These are phyloP conservation scores for Aspergillus aculeatus DNA, from an alignment of 2,329 filamentous ascomycete genomes.

Conservation along the genomic window DNA sequence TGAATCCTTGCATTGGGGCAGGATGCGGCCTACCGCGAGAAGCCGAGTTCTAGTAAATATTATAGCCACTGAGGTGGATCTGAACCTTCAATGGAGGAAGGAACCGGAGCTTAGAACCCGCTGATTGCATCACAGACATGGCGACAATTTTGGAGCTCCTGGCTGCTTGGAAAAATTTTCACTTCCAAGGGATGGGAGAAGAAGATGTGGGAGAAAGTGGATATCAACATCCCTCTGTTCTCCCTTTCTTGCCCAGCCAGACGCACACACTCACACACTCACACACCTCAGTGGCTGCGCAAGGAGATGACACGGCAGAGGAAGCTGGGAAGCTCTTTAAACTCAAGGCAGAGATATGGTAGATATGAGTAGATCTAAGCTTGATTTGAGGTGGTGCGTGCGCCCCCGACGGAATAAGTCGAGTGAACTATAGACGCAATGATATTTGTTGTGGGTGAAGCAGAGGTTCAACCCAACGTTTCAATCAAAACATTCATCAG, in stretches of 20 bases:
- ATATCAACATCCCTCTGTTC: not conserved
- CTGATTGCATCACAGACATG: not conserved
- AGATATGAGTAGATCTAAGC: not conserved
- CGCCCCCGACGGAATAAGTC: not conserved
- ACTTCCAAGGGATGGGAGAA: not conserved
- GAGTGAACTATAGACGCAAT: too few relatives aligned
- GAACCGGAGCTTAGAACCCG: not conserved
- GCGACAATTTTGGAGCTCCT: not conserved
- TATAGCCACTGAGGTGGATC: slow-evolving; percentile 12
- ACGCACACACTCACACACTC: too few relatives aligned
- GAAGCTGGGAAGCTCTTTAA: not conserved
- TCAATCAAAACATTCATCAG: not conserved
- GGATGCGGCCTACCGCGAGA: not conserved
- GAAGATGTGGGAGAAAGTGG: too few relatives aligned
- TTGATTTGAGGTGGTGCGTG: slow-evolving; percentile 1
- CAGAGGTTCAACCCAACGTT: too few relatives aligned
- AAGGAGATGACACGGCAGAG: not conserved
- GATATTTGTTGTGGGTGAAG: too few relatives aligned
- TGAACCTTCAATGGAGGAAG: slow-evolving; percentile 8
- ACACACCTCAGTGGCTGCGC: not conserved
- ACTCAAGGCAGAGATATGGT: too few relatives aligned
- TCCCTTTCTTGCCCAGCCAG: not conserved
- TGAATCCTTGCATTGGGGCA: slow-evolving; percentile 17
- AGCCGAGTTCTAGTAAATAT: slow-evolving; percentile 4
- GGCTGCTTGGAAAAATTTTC: not conserved